These are phyloP conservation scores for Gryganskiella cystojenkinii DNA, from an alignment of 192 early-diverging fungal species.

Conservation along the genomic window DNA sequence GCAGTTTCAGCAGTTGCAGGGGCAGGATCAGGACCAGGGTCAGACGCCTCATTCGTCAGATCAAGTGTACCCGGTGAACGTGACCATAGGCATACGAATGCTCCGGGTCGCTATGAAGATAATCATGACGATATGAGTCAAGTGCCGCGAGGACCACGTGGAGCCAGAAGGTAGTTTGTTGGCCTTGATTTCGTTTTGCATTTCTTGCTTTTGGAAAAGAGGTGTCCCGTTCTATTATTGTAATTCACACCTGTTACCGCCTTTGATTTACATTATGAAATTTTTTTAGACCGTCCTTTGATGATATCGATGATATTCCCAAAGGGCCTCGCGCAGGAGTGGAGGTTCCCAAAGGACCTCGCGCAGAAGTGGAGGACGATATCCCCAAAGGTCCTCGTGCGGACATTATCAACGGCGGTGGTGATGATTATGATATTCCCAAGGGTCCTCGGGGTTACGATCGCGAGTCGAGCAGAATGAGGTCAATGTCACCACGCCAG, in stretches of 20 bases:
- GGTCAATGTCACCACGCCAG: slow-evolving; percentile 33
- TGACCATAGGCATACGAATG: neutral
- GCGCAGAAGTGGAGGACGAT: slow-evolving; percentile 24
- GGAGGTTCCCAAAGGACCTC: slow-evolving; percentile 27
- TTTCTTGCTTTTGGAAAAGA: neutral
- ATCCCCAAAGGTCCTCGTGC: neutral
- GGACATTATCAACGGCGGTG: neutral
- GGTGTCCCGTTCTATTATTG: neutral
- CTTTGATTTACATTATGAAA: neutral
- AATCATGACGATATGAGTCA: slow-evolving; percentile 48
- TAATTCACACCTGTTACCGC: neutral
- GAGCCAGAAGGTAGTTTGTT: slow-evolving; percentile 21
- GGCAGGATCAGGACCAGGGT: neutral
- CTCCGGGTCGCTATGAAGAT: slow-evolving; percentile 22
- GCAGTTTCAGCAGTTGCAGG: slow-evolving; percentile 6
- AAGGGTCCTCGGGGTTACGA: slow-evolving; percentile 9
- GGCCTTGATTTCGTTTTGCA: too few species aligned
- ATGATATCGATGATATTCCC: slow-evolving; percentile 34
- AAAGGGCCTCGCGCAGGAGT: slow-evolving; percentile 37
- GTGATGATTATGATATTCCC: neutral
- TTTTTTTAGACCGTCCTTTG: slow-evolving; percentile 17
- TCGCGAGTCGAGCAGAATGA: neutral
- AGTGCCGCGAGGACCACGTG: slow-evolving; percentile 45
- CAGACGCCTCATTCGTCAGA: neutral
- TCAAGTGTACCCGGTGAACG: neutral